These are phyloP conservation scores for Geosmithia putterillii DNA, from an alignment of 2,329 filamentous ascomycete genomes.

Conservation along the genomic window DNA sequence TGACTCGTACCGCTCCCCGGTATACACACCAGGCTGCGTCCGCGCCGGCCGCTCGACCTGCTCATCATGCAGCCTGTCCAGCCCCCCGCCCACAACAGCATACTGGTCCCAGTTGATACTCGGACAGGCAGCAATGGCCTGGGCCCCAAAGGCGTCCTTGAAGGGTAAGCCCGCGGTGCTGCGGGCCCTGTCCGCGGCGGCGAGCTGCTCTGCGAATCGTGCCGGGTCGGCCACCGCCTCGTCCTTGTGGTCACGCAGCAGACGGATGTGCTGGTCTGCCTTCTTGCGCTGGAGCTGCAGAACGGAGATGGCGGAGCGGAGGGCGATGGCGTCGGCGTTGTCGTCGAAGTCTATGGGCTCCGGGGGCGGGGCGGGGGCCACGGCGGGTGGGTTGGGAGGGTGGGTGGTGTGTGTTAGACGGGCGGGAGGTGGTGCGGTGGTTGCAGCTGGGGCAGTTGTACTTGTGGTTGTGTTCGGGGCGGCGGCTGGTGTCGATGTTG, in stretches of 20 bases:
- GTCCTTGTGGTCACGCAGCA: conserved; percentile 56
- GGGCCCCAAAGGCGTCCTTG: conserved; percentile 31
- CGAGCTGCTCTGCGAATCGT: conserved; percentile 58
- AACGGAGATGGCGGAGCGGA: conserved; percentile 74
- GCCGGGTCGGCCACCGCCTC: conserved; percentile 60
- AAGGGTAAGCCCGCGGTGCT: conserved; percentile 1
- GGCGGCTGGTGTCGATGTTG: neutral
- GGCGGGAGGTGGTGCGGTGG: conserved; percentile 10
- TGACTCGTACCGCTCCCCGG: conserved; percentile 38
- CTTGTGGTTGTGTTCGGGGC: neutral
- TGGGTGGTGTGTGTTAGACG: conserved; percentile 32
- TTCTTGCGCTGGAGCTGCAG: conserved; percentile 76
- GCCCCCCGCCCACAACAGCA: conserved; percentile 64
- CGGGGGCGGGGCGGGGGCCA: conserved; percentile 33
- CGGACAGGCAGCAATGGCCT: conserved; percentile 75
- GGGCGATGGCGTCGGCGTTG: conserved; percentile 79
- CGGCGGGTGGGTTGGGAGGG: conserved; percentile 19
- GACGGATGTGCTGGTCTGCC: conserved; percentile 61
- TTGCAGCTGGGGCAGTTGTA: neutral
- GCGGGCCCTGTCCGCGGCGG: conserved; percentile 12
- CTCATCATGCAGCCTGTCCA: conserved; percentile 76
- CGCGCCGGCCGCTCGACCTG: conserved; percentile 54
- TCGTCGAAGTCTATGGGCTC: conserved; percentile 43
- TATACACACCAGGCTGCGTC: conserved; percentile 33
- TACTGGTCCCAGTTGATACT: conserved; percentile 94